Conservation (phyloP, 2,329 filamentous ascomycete species). For the Atkinsonella texensis region DNA sequence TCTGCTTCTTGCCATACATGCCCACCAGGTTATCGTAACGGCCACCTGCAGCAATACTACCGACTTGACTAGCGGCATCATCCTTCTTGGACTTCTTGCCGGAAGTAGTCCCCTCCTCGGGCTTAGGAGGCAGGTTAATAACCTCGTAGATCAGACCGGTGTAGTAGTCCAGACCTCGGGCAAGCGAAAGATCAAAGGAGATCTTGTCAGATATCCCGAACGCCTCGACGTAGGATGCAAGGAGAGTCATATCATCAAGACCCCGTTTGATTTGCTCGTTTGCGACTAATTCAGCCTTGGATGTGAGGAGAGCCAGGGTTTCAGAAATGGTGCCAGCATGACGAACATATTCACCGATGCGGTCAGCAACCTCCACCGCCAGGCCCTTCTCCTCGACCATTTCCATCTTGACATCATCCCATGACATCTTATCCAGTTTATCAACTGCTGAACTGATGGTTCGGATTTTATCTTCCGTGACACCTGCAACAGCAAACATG, state of each 20-base stretch:
- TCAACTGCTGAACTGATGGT: constrained; percentile 88
- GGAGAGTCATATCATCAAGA: constrained; percentile 64
- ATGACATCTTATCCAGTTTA: constrained; percentile 88
- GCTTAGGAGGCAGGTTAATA: constrained; percentile 46
- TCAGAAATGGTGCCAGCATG: constrained; percentile 59
- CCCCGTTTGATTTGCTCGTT: constrained; percentile 71
- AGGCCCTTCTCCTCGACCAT: constrained; percentile 92
- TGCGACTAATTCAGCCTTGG: constrained; percentile 53
- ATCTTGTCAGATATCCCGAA: constrained; percentile 62
- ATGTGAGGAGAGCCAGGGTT: constrained; percentile 56
- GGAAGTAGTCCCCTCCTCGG: constrained; percentile 19
- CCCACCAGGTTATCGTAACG: constrained; percentile 88
- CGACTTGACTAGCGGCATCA: constrained; percentile 50
- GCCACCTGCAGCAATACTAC: constrained; percentile 79
- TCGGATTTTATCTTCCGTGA: constrained; percentile 75
- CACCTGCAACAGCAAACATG: constrained; percentile 82
- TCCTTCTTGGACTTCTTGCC: constrained; percentile 40
- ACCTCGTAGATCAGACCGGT: constrained; percentile 87
- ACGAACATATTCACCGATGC: constrained; percentile 75
- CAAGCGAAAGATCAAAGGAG: constrained; percentile 82
- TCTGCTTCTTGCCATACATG: constrained; percentile 83
- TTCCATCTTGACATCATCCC: constrained; percentile 80
- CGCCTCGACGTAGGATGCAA: constrained; percentile 72
- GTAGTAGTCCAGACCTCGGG: constrained; percentile 86
- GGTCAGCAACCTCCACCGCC: constrained; percentile 63